Percentiles rank a stretch among this genome's conserved stretches.
Evolutionary conservation across 2,329 filamentous ascomycete genomes (phyloP).

Genomic region (Beauveria brongniartii): DNA sequence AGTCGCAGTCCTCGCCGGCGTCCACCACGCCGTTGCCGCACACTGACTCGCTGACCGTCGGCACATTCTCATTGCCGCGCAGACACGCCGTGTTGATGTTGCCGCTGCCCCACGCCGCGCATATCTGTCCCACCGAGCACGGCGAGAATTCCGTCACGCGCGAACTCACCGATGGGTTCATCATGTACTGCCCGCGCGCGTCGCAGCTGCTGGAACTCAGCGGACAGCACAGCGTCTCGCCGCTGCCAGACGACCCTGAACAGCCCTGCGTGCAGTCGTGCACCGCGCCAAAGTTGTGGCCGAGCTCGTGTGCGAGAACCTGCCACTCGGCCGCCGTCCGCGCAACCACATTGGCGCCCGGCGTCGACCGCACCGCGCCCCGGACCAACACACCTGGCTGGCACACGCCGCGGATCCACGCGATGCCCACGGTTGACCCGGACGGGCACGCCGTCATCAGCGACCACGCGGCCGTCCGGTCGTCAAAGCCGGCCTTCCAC

Average conservation of each 20-base stretch:
- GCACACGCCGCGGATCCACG: conserved; percentile 81
- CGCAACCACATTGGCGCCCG: conserved; percentile 73
- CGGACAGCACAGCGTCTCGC: conserved; percentile 57
- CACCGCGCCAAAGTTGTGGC: conserved; percentile 80
- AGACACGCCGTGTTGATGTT: conserved; percentile 66
- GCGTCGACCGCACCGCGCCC: conserved; percentile 18
- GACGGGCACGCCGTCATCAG: conserved; percentile 68
- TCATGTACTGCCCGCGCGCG: conserved; percentile 66
- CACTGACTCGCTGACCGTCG: conserved; percentile 65
- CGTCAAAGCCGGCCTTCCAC: conserved; percentile 61
- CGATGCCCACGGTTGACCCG: conserved; percentile 70
- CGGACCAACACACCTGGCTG: conserved; percentile 34
- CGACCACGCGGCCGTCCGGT: conserved; percentile 84
- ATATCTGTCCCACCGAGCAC: conserved; percentile 81
- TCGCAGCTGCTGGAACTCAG: conserved; percentile 56
- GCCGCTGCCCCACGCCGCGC: conserved; percentile 66
- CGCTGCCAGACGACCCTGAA: conserved; percentile 33
- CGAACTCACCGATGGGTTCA: conserved; percentile 73
- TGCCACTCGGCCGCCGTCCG: conserved; percentile 76
- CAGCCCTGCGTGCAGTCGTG: conserved; percentile 72
- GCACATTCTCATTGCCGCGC: conserved; percentile 65
- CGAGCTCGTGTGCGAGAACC: conserved; percentile 80
- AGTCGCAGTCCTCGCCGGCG: conserved; percentile 79
- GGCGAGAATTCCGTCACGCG: conserved; percentile 68
- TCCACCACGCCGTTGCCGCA: conserved; percentile 92